phyloP scores from a whole-genome alignment of 306 rosid species.

The Corylus avellana region DNA sequence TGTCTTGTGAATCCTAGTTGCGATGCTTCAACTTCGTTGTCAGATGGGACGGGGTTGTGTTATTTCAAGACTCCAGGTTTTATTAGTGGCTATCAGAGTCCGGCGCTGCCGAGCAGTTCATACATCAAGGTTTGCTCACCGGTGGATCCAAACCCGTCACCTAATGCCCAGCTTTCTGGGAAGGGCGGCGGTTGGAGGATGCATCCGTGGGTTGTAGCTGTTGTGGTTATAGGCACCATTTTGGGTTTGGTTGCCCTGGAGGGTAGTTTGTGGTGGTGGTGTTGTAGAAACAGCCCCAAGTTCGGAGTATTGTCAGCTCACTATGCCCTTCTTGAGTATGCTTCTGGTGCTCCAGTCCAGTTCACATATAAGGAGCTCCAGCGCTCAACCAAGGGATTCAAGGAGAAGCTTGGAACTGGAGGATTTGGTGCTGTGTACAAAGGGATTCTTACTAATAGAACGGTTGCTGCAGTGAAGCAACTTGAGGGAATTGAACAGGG shows the following conservation, averaged over 20 bases:
- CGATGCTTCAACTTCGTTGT: constrained; percentile 45
- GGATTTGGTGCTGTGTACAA: constrained; percentile 83
- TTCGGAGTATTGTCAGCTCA: constrained; percentile 72
- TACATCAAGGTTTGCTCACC: constrained; percentile 50
- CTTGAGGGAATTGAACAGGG: constrained; percentile 89
- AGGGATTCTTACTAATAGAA: constrained; percentile 61
- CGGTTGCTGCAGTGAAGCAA: constrained; percentile 79
- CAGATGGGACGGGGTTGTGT: constrained; percentile 54
- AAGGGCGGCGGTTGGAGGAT: constrained; percentile 30
- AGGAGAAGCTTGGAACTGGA: constrained; percentile 64
- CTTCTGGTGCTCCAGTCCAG: constrained; percentile 95
- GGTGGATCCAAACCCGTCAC: constrained; percentile 31
- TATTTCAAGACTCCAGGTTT: constrained; percentile 32
- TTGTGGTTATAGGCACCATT: constrained; percentile 59
- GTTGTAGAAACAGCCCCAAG: constrained; percentile 57
- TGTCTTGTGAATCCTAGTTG: constrained; percentile 46
- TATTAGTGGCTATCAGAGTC: constrained; percentile 46
- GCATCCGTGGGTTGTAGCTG: constrained; percentile 52
- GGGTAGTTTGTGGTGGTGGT: constrained; percentile 83
- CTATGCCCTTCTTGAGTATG: constrained; percentile 90
- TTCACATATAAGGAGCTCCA: constrained; percentile 81
- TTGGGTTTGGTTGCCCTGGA: constrained; percentile 53
- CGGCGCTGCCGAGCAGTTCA: constrained; percentile 43
- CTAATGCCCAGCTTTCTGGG: constrained; percentile 15
- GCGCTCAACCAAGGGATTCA: constrained; percentile 49